Percentiles rank a stretch among this genome's conserved stretches.
phyloP scores from a whole-genome alignment of 768 basidiomycete genomes.

The Mycena leptocephala region DNA sequence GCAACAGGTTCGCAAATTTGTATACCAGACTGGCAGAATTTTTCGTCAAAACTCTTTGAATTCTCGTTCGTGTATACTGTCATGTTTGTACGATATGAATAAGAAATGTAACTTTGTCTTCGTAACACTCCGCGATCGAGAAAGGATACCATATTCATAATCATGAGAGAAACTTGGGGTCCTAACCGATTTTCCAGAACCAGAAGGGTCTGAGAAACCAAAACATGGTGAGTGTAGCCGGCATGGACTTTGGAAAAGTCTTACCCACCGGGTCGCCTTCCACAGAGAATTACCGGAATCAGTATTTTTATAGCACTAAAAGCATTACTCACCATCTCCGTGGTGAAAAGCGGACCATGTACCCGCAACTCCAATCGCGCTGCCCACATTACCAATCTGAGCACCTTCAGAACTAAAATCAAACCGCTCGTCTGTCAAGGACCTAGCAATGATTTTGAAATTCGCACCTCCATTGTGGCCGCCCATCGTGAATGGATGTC shows the following conservation, averaged over 20 bases:
- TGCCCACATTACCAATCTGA: constrained; percentile 77
- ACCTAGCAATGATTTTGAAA: not conserved
- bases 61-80: not conserved
- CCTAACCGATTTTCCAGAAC: constrained; percentile 24
- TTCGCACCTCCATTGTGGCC: constrained; percentile 73
- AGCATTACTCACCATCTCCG: constrained; percentile 60
- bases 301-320: not conserved
- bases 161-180: not conserved
- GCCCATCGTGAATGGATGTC: constrained; percentile 69
- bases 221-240: not conserved
- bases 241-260: not conserved
- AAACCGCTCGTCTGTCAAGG: not conserved
- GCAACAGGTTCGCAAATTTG: constrained; percentile 66
- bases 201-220: constrained; percentile 13
- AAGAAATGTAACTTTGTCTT: not conserved
- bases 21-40: constrained; percentile 49
- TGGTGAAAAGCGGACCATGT: constrained; percentile 79
- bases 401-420: constrained; percentile 73
- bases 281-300: not conserved
- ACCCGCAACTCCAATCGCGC: constrained; percentile 78
- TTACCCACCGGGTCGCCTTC: constrained; percentile 78
- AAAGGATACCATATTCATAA: not conserved
- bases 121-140: not conserved
- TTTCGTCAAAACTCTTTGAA: constrained; percentile 22
- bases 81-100: not conserved